Percentiles rank a stretch among this genome's conserved stretches.
Conservation (phyloP, 805 yeast species). For the Tetrapisispora fleetii region DNA sequence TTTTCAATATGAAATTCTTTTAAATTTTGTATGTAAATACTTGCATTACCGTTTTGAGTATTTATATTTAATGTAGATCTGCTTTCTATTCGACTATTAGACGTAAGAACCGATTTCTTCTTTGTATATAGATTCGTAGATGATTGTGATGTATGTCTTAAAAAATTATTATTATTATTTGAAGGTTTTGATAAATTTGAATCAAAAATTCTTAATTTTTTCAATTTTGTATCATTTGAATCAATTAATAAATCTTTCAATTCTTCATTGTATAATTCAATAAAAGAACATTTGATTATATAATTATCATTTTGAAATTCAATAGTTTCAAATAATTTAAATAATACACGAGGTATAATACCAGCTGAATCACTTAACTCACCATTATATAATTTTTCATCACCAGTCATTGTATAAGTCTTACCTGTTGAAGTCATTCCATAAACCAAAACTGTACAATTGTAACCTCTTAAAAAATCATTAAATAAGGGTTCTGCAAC, state of each 20-base stretch:
- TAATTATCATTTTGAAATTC: slow-evolving; percentile 41
- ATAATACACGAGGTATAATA: slow-evolving; percentile 58
- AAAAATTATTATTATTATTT: slow-evolving; percentile 9
- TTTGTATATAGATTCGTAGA: slow-evolving; percentile 1
- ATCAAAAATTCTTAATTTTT: slow-evolving; percentile 6
- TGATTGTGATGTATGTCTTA: slow-evolving; percentile 13
- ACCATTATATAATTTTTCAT: slow-evolving; percentile 30
- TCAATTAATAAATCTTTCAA: slow-evolving; percentile 62
- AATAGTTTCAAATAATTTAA: slow-evolving; percentile 34
- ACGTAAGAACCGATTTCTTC: not conserved
- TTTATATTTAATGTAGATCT: no score
- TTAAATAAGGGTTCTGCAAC: slow-evolving; percentile 55
- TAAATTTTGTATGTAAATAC: slow-evolving; percentile 67
- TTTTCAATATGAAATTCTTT: slow-evolving; percentile 49
- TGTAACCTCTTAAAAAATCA: slow-evolving; percentile 67
- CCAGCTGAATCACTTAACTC: slow-evolving; percentile 52
- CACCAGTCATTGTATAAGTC: slow-evolving; percentile 68
- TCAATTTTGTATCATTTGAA: slow-evolving; percentile 3
- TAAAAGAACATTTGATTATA: slow-evolving; percentile 65
- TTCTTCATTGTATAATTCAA: slow-evolving; percentile 84
- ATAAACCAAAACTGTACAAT: slow-evolving; percentile 76
- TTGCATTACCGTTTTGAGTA: slow-evolving; percentile 39
- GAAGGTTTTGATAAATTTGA: slow-evolving; percentile 6
- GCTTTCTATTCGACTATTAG: no score
- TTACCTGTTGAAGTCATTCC: slow-evolving; percentile 93